Base-by-base conservation (phyloP, 2,329 filamentous ascomycete species). In the Xylariales sp. region DNA sequence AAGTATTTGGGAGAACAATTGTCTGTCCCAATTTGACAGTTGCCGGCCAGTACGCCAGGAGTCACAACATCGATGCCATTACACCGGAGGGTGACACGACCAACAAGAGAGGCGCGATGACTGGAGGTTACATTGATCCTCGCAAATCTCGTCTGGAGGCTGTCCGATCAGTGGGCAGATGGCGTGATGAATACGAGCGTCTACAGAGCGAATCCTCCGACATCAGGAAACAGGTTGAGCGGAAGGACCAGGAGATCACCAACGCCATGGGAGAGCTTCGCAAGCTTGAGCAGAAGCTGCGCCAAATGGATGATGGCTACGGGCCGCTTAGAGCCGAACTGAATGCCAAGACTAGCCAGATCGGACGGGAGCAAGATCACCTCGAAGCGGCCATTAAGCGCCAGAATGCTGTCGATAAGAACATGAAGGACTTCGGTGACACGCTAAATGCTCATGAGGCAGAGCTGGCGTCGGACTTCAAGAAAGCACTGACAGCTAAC, bases 1-100 rank as follows among this genome's bases (percentile, higher is more conserved):
- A 96, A 59, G 88, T 98, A 1, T 98, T 98, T 64, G 93, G 90
- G 34, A 94, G 88, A 63, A 93, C 88, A 0, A 88, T 98, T 39
- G 85, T 98, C 42, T 97, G 93, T 52, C 90, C 91, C 3, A 95
- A 88, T 51, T 69, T 98, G 47, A 80, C 86, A 36, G 80, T 95
- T 44, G 93, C 90, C 35, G 80, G 86, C 10, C 89, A 96, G 57
- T 96, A 96, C 59, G 88, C 93, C 16, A 81, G 91, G 55, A 95
- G 86, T 54, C 91, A 97, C 55, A 86, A 86, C 14, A 82, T 97
- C 18, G 89, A 89, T 54, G 90, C 88, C 24, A 95, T 98, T 51
- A 98, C 93, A 0, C 86, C 88, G 3, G 90, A 97, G 43, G 93
- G 93, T 62, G 91, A 97, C 63, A 88, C 88, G 22, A 90, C 89